phyloP scores from a whole-genome alignment of 2,329 filamentous ascomycete genomes.

The Alternaria incomplexa region DNA sequence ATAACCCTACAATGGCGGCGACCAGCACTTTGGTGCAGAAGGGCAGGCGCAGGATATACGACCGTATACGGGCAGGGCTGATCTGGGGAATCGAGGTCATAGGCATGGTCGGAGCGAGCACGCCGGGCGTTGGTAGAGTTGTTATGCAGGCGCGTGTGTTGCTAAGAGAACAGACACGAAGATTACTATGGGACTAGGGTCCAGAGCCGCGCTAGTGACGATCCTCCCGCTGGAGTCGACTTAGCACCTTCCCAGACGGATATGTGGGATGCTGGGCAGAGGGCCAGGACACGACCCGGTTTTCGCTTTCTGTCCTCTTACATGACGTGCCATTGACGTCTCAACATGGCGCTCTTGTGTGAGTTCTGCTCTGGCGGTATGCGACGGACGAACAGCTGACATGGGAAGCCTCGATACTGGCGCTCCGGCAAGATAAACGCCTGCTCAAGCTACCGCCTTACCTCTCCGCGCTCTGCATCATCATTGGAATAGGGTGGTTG shows the following conservation, averaged over 20 bases:
- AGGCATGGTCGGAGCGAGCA: slow-evolving; percentile 19
- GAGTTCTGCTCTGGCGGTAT: slow-evolving; percentile 8
- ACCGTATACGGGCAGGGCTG: slow-evolving; percentile 75
- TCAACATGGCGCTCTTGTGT: slow-evolving; percentile 47
- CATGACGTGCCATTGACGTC: slow-evolving; percentile 14
- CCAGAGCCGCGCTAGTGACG: slow-evolving; percentile 19
- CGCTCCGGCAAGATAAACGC: slow-evolving; percentile 79
- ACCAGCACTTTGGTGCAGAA: slow-evolving; percentile 80
- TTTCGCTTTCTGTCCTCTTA: slow-evolving; percentile 1
- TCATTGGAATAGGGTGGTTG: slow-evolving; percentile 88
- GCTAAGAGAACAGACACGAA: slow-evolving; percentile 9
- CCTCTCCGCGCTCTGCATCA: slow-evolving; percentile 81
- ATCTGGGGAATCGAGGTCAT: slow-evolving; percentile 63
- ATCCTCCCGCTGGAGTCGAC: slow-evolving; percentile 19
- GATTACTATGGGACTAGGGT: slow-evolving; percentile 18
- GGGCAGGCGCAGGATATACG: slow-evolving; percentile 84
- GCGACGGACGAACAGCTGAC: slow-evolving; percentile 17
- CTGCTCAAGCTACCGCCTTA: slow-evolving; percentile 85
- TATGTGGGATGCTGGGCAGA: slow-evolving; percentile 19
- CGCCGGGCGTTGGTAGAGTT: slow-evolving; percentile 12
- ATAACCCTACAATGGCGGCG: slow-evolving; percentile 70
- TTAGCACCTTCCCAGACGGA: slow-evolving; percentile 18
- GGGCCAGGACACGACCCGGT: slow-evolving; percentile 16
- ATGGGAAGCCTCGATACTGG: slow-evolving; percentile 62
- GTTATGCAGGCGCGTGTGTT: slow-evolving; percentile 19